Conservation (phyloP, 1,284 basidiomycete genomes). For the Rhodotorula sp. region DNA sequence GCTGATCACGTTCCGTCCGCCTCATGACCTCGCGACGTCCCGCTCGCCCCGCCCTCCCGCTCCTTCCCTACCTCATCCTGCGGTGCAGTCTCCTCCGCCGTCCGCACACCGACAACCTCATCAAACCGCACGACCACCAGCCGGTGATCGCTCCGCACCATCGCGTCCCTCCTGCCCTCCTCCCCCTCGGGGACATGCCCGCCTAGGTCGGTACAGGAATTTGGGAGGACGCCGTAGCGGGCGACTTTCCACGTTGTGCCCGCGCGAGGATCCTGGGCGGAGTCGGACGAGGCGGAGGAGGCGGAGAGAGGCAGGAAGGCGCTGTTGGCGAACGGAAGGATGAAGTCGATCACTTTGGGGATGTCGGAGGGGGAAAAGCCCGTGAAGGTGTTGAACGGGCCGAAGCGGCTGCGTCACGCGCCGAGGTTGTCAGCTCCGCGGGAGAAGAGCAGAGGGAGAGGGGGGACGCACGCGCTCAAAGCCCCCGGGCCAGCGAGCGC, state of each 20-base stretch:
- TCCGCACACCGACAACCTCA: not conserved
- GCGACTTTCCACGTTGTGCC: conserved; percentile 31
- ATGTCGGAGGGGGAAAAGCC: conserved; percentile 37
- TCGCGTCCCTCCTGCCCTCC: conserved; percentile 16
- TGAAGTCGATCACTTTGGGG: conserved; percentile 43
- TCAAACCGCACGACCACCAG: conserved; percentile 32
- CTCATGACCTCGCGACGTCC: not conserved
- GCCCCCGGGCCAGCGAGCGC: conserved; percentile 8
- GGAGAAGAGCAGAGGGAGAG: conserved; percentile 5
- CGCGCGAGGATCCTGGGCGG: not conserved
- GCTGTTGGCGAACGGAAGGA: conserved; percentile 31
- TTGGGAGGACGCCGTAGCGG: conserved; percentile 41
- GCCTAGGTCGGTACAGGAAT: conserved; percentile 37
- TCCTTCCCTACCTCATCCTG: not conserved
- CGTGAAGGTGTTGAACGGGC: conserved; percentile 42
- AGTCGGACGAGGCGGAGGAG: not conserved
- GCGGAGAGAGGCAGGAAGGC: conserved; percentile 13
- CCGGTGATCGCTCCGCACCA: conserved; percentile 37
- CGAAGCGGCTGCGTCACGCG: conserved; percentile 37
- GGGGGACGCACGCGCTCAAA: conserved; percentile 18
- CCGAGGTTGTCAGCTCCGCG: not conserved
- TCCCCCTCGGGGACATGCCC: conserved; percentile 9
- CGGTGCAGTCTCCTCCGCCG: not conserved
- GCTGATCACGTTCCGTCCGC: no score
- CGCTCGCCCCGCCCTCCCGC: not conserved